Evolutionary conservation across 164 flowering plant species (phyloP), one percentile per base, ranked within the genome.

Genomic region (Piper betle): DNA sequence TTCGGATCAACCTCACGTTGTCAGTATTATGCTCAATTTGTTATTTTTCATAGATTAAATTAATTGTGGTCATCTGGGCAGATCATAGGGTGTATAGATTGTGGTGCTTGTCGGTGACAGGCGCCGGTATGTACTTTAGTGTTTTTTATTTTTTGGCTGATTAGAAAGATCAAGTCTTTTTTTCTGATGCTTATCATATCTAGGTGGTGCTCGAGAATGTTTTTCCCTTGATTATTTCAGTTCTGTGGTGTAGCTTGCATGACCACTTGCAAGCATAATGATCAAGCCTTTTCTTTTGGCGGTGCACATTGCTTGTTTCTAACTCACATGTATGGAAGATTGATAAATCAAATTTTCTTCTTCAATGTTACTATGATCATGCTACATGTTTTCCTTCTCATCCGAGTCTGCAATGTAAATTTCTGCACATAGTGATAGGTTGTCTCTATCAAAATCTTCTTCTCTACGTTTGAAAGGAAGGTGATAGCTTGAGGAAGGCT

Each of bases 71-170:
- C 33, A 25, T 25, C 33, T 25, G 50, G 50, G 75, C 82, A 82
- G 84, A 82, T 67, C 68, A 74, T 55, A 72, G 73, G 73, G 39
- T 82, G 86, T 72, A 82, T 80, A 64, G 86, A 80, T 66, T 82
- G 86, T 69, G 86, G 79, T 67, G 77, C 78, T 52, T 82, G 84
- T 63, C 79, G 84, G 38, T 82, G 84, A 84, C 80, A 80, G 82
- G 82, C 82, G 64, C 84, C 84, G 77, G 84, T 82, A 75, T 75
- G 37, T 39, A 55, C 42, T 15, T 39, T 43, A 25, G 2, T 25
- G 33, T 48, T 4, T n/a, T 19, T 13, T 42, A 60, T 25, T 25
- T 25, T 2, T 46, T 46, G 50, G 3, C 11, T 3, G 33, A 25
- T 0, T 25, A 25, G 33, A 25, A 25, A 25, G 33, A 25, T 25